phyloP scores from a whole-genome alignment of 176 grass and related monocot genomes.

The Bothriochloa decipiens region DNA sequence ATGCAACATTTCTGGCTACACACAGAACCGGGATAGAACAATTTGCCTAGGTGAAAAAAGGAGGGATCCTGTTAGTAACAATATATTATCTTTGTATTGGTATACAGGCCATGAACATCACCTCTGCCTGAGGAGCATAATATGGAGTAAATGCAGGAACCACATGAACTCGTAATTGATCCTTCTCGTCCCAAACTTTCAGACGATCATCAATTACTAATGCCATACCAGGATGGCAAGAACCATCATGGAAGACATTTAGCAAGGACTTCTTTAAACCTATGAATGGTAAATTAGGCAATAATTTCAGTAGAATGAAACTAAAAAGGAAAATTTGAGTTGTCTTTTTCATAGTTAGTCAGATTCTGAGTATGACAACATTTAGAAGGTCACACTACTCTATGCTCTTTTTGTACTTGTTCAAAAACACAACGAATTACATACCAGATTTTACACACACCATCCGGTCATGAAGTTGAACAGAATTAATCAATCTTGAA shows the following conservation, averaged over 20 bases:
- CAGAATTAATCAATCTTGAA: constrained; percentile 83
- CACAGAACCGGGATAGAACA: constrained; percentile 77
- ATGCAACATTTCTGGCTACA: constrained; percentile 99
- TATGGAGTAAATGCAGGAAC: constrained; percentile 98
- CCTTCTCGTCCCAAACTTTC: constrained; percentile 99
- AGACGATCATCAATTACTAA: constrained; percentile 95
- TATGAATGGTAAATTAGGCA: constrained; percentile 34
- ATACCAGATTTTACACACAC: constrained; percentile 98
- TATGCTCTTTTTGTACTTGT: constrained; percentile 9
- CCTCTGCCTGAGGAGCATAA: constrained; percentile 98
- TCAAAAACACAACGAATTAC: constrained; percentile 23
- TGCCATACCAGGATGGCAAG: constrained; percentile 96
- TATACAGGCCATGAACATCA: constrained; percentile 44
- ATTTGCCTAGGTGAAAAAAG: constrained; percentile 61
- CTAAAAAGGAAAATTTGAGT: constrained; percentile 20
- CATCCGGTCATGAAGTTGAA: constrained; percentile 82
- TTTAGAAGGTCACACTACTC: not conserved
- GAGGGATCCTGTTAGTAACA: constrained; percentile 33
- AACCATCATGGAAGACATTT: constrained; percentile 94
- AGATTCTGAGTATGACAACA: not conserved
- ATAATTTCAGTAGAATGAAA: constrained; percentile 39
- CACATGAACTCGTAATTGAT: constrained; percentile 92
- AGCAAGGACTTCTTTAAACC: constrained; percentile 83
- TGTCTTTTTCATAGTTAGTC: constrained; percentile 5
- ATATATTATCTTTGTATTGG: constrained; percentile 25